Evolutionary conservation across 1,284 basidiomycete genomes (phyloP), one percentile per base, ranked within the genome.

Genomic region (Moniliophthora roreri): DNA sequence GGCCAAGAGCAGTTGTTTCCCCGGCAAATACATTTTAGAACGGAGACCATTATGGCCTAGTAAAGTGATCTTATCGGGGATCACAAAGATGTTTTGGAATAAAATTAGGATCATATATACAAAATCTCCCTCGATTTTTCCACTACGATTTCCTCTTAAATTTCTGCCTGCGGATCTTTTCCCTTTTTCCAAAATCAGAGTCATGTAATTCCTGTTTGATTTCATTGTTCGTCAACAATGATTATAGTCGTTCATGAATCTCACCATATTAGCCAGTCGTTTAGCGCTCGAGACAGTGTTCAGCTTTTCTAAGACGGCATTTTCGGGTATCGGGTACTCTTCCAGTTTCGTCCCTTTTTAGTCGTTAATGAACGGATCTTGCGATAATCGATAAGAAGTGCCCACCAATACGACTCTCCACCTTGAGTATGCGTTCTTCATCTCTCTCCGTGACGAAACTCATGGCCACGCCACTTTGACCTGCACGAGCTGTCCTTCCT

Each of bases 381-480:
- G 48, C 50, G 42, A 28, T 47, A n/a, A 40, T 44, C 36, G 34
- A 41, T 42, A n/a, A n/a, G 47, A 48, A 11, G 50, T 15, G 79
- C 83, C 69, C 68, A 88, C 92, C 83, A 57, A 98, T 95, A 36
- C 92, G 85, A 42, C 83, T 80, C 71, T 99, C 97, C 58, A 99
- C 91, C 54, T 73, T 79, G 61, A 93, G 68, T 35, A 99, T 81
- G 45, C 90, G 78, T 58, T 94, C 87, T 62, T 97, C 92, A 65
- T 99, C 96, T 41, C 84, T 76, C 71, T 99, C 96, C 2, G 95
- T 97, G 50, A 99, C 91, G 65, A 99, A 92, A 62, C 93, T 98
- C 41, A 99, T 80, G 0, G 94, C 93, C 52, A 94, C 78, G 66
- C 97, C 97, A 3, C 85, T 87, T 63, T 85, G 82, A 4, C 95